Evolutionary conservation across 2,329 filamentous ascomycete species (phyloP).

Genomic region (Pseudocercospora crystallina): DNA sequence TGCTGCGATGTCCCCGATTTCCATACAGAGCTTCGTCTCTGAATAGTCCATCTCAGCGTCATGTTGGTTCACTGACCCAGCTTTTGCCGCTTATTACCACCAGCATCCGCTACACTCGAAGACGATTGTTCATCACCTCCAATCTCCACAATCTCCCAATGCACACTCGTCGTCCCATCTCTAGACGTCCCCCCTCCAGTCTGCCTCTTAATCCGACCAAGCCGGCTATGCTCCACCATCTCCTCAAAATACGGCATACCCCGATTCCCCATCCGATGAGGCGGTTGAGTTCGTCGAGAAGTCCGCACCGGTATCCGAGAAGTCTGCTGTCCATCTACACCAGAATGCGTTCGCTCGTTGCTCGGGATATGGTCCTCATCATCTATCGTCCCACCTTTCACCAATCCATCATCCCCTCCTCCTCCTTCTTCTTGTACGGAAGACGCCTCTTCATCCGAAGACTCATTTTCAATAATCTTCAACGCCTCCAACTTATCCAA

Average conservation of each 20-base stretch:
- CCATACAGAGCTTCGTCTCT: too few relatives aligned
- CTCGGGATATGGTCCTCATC: constrained; percentile 12
- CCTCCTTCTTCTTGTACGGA: constrained; percentile 29
- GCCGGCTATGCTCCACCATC: constrained; percentile 71
- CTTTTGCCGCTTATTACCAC: constrained; percentile 23
- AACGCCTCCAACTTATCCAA: constrained; percentile 71
- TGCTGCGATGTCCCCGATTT: too few relatives aligned
- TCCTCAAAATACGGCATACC: constrained; percentile 84
- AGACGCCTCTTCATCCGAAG: constrained; percentile 27
- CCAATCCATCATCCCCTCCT: constrained; percentile 2
- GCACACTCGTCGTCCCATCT: constrained; percentile 66
- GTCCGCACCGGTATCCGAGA: constrained; percentile 2
- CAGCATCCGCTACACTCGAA: neutral
- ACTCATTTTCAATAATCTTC: constrained; percentile 62
- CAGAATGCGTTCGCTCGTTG: constrained; percentile 4
- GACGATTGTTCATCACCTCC: constrained; percentile 20
- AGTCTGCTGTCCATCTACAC: neutral
- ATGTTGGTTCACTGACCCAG: constrained; percentile 12
- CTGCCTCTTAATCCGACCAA: constrained; percentile 67
- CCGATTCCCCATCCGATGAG: constrained; percentile 33
- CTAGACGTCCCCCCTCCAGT: constrained; percentile 59
- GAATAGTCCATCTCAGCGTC: neutral
- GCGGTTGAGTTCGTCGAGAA: constrained; percentile 19
- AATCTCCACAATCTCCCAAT: constrained; percentile 83
- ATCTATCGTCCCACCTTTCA: constrained; percentile 11